Base-by-base conservation (phyloP, 2,329 filamentous ascomycete genomes). In the Xylariaceae sp. region DNA sequence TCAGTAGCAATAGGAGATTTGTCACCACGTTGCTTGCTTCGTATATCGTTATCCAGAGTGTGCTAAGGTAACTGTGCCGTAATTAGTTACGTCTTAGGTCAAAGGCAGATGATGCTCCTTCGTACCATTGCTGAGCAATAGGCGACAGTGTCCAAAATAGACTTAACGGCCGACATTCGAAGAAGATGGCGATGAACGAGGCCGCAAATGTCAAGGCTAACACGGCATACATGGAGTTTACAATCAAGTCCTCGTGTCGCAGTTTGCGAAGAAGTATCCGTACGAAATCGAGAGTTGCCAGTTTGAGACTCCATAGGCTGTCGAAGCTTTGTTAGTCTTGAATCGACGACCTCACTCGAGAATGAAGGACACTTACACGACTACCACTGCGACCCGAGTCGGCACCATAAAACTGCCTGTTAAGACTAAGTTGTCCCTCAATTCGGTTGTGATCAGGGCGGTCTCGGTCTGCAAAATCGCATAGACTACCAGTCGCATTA, bases 291-390 rank as follows among this genome's bases (percentile, higher is more conserved):
- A 56, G n/a, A 3, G 53, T 43, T 2, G 46, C 49, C 45, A 59
- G 45, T 31, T 59, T 56, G 14, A 58, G 39, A 22, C 51, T 51
- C 57, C 55, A 58, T 31, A 57, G 38, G 19, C 56, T 58, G 30
- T 9, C 39, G 1, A 18, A 15, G 11, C 31, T 12, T n/a, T 18
- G 14, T 49, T 19, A 51, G 42, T 19, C 11, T 18, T 14, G 12
- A 12, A 36, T 15, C 18, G 11, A 41, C 18, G 31, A 3, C 14
- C 11, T 12, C 9, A 31, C 30, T 30, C 31, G 39, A 19, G 6
- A 15, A 10, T 36, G 27, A 12, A 17, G 11, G n/a, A 17, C 14
- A 48, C 55, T 3, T 50, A 58, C 55, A 54, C 40, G 18, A 49
- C 7, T 5, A 49, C 36, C 11, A 53, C 19, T 2, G 45, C 32